A percentile compares a stretch with the other conserved stretches of the same genome.
These are phyloP conservation scores for Colletotrichum spinosum DNA, from an alignment of 2,329 filamentous ascomycete species.

Conservation along the genomic window DNA sequence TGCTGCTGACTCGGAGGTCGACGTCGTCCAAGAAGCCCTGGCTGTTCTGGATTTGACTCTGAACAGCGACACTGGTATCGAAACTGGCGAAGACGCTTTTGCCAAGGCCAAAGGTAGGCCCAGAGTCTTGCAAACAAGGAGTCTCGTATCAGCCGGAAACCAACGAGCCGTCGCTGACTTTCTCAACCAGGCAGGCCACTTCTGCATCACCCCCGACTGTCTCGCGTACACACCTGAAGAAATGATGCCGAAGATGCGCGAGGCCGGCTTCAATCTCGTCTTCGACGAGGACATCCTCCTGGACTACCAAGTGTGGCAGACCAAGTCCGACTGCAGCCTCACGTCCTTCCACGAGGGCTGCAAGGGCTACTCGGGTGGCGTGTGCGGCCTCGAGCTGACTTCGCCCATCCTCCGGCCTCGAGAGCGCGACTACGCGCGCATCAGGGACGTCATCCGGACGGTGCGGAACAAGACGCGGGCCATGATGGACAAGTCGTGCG, in stretches of 20 bases:
- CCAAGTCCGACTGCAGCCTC: constrained; percentile 19
- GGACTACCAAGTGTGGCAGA: constrained; percentile 20
- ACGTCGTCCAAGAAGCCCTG: too few relatives aligned
- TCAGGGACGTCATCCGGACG: constrained; percentile 7
- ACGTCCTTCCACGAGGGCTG: neutral
- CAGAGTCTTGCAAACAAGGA: too few relatives aligned
- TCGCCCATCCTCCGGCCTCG: constrained; percentile 14
- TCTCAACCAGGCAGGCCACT: constrained; percentile 5
- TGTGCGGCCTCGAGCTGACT: constrained; percentile 21
- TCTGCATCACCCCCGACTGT: neutral
- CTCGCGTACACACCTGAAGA: neutral
- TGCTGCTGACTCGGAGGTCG: too few relatives aligned
- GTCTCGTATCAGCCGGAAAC: neutral
- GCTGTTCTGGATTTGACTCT: neutral
- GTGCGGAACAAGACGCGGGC: constrained; percentile 12
- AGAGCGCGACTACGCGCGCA: neutral
- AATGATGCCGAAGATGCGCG: too few relatives aligned
- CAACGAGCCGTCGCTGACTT: neutral
- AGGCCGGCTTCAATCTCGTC: neutral
- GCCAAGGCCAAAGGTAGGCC: neutral
- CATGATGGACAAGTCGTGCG: constrained; percentile 14
- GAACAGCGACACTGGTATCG: neutral
- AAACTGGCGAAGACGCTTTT: neutral
- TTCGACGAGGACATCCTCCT: neutral
- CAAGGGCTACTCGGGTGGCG: constrained; percentile 19